phyloP scores from a whole-genome alignment of 176 grass and related monocot species.

The Rhynchospora pubera region DNA sequence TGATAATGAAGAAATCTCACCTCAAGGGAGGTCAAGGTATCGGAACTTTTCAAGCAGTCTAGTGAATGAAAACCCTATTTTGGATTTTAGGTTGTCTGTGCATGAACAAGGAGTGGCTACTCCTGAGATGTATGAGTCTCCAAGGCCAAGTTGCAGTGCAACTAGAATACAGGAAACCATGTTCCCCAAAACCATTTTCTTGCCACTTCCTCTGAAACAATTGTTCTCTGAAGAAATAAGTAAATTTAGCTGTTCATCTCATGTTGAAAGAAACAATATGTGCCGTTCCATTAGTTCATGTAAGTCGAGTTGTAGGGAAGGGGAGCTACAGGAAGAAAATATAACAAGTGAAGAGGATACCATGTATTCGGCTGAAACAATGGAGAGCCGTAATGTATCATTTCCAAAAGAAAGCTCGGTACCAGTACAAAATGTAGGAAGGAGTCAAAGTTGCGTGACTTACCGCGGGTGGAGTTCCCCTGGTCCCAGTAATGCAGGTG shows the following conservation, averaged over 20 bases:
- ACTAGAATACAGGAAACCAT: slow-evolving; percentile 45
- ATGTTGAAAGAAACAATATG: slow-evolving; percentile 31
- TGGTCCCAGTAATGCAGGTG: slow-evolving; percentile 16
- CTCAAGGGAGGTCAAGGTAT: slow-evolving; percentile 42
- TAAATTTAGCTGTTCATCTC: neutral
- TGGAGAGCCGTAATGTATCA: slow-evolving; percentile 89
- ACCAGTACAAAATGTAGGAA: slow-evolving; percentile 43
- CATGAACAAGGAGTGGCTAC: slow-evolving; percentile 61
- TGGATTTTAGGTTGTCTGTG: slow-evolving; percentile 40
- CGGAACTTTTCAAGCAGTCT: slow-evolving; percentile 51
- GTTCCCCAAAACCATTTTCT: slow-evolving; percentile 68
- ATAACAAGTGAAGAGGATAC: slow-evolving; percentile 74
- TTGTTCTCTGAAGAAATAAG: slow-evolving; percentile 81
- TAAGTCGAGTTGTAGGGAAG: slow-evolving; percentile 37
- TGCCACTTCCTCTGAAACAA: slow-evolving; percentile 79
- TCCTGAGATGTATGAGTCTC: slow-evolving; percentile 69
- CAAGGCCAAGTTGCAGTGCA: slow-evolving; percentile 30
- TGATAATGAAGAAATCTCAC: slow-evolving; percentile 40
- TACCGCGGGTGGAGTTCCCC: slow-evolving; percentile 73
- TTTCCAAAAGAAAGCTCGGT: slow-evolving; percentile 34
- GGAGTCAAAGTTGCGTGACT: slow-evolving; percentile 78
- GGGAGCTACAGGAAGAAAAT: slow-evolving; percentile 17
- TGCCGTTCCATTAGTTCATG: slow-evolving; percentile 22
- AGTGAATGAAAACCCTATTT: slow-evolving; percentile 49
- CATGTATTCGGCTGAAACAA: slow-evolving; percentile 98